Evolutionary conservation across 2,329 filamentous ascomycete species (phyloP), one percentile per base, ranked within the genome.

Genomic region (Chaetoscypha palmicola): DNA sequence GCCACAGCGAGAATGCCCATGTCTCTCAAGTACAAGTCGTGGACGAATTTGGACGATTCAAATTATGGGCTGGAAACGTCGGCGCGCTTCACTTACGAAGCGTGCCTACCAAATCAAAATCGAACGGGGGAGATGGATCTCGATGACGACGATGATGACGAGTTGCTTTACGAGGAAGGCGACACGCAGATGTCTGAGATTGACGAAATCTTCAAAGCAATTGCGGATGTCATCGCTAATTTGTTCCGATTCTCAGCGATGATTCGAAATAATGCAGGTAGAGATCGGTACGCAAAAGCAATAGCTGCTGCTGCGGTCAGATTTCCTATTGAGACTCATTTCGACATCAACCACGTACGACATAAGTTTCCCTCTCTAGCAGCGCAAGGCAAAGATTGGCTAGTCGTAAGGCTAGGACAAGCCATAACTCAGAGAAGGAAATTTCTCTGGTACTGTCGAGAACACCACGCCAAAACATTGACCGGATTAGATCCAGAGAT

Each of bases 391-490:
- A 41, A 41, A 26, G 21, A 36, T 11, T 52, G 47, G 48, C 37
- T 59, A 8, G 38, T 45, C 8, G 28, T 30, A 3, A 46, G 59
- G 10, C 42, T 62, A 0, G 59, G 59, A 1, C 51, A 48, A 20
- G 49, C 56, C 2, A 60, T 59, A 30, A 50, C 59, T 3, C 51
- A 55, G 35, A 49, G 57, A 19, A 37, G 59, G 38, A 52, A 57
- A 12, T 60, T 56, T 28, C 41, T 61, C 21, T 45, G 49, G 3
- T 62, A 60, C 40, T 53, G 50, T 32, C 43, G 51, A n/a, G 53
- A 60, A 2, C 58, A 60, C 24, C 43, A 46, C 20, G 35, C 41
- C 10, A 53, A 46, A 31, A 41, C 32, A n/a, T n/a, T n/a, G n/a
- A n/a, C n/a, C n/a, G n/a, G n/a, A n/a, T n/a, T n/a, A n/a, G n/a